Percentiles rank a stretch among this genome's conserved stretches.
Evolutionary conservation across 1,284 basidiomycete genomes (phyloP).

Genomic region (Papiliotrema nemorosa): DNA sequence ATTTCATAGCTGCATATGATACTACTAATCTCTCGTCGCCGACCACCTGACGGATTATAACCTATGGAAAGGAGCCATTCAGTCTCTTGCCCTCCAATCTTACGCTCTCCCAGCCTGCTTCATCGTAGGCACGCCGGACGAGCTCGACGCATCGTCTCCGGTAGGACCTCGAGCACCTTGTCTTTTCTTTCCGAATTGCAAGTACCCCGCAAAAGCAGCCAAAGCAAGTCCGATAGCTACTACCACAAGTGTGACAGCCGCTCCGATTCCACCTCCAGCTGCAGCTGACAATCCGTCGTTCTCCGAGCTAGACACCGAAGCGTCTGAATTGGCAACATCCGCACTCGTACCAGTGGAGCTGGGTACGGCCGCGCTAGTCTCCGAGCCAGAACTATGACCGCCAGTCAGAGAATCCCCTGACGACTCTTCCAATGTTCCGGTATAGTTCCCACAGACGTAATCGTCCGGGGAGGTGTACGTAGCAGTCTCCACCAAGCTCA

Average conservation of each 20-base stretch:
- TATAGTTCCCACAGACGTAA: conserved; percentile 22
- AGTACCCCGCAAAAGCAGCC: conserved; percentile 7
- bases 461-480: conserved; percentile 9
- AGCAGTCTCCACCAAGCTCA: conserved; percentile 18
- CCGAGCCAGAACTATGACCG: background rate
- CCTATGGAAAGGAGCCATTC: background rate
- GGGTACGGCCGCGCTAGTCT: background rate
- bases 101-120: background rate
- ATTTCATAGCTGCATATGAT: too few relatives aligned
- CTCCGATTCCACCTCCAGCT: conserved; percentile 19
- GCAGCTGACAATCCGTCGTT: conserved; percentile 8
- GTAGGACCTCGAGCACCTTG: too few relatives aligned
- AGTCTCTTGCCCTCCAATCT: too few relatives aligned
- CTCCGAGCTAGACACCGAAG: background rate
- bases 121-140: background rate
- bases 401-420: background rate
- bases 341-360: background rate
- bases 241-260: conserved; percentile 13
- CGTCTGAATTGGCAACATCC: background rate
- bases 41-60: background rate
- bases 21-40: background rate
- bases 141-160: background rate
- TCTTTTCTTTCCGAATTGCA: conserved; percentile 16
- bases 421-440: conserved; percentile 9
- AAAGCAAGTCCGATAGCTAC: conserved; percentile 5